Conservation (phyloP, 106 monocot species). For the Amphibolis antarctica region DNA sequence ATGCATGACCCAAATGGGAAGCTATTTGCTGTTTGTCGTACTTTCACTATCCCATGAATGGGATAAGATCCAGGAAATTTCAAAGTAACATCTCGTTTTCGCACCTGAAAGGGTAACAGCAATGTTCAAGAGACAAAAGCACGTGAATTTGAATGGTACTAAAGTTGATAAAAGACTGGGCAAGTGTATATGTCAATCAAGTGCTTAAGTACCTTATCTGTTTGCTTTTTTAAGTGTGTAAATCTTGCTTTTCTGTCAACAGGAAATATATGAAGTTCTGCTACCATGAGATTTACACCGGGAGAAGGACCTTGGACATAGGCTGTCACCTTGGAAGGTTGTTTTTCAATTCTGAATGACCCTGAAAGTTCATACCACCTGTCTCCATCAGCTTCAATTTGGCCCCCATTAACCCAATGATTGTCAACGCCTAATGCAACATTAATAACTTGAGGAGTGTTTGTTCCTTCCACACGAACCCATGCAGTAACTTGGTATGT, state of each 20-base stretch:
- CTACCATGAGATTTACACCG: conserved; percentile 82
- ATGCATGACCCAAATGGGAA: conserved; percentile 84
- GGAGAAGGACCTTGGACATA: conserved; percentile 69
- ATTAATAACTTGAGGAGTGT: conserved; percentile 52
- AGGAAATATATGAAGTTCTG: conserved; percentile 70
- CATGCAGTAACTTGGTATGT: conserved; percentile 85
- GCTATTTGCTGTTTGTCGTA: conserved; percentile 50
- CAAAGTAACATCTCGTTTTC: conserved; percentile 73
- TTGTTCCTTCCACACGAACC: conserved; percentile 48
- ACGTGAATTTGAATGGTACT: background rate
- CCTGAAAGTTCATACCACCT: conserved; percentile 85
- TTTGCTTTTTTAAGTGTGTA: conserved; percentile 45
- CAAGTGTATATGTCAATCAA: background rate
- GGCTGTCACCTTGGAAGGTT: conserved; percentile 40
- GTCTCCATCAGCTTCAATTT: conserved; percentile 46
- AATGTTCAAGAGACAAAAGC: background rate
- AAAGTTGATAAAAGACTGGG: background rate
- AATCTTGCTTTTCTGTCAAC: conserved; percentile 66
- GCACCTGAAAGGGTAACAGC: conserved; percentile 26
- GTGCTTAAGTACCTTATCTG: conserved; percentile 44
- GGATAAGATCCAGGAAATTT: conserved; percentile 34
- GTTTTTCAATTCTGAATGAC: conserved; percentile 67
- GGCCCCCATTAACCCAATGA: conserved; percentile 72
- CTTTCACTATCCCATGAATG: conserved; percentile 24
- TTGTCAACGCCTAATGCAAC: conserved; percentile 51